phyloP scores from a whole-genome alignment of 371 early-diverging fungal species.

The Mortierella polycephala region DNA sequence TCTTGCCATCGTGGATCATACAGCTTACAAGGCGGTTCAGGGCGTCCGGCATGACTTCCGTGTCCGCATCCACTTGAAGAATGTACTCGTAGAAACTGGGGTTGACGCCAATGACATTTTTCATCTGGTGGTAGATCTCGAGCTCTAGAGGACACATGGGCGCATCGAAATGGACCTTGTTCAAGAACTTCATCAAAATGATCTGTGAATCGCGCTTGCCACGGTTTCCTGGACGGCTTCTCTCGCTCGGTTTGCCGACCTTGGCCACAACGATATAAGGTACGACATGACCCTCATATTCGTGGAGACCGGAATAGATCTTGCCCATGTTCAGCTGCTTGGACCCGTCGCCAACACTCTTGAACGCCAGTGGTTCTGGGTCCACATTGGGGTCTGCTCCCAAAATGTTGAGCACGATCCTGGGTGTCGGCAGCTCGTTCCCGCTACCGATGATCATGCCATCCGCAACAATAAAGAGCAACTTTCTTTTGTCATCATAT shows the following conservation, averaged over 20 bases:
- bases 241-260: slow-evolving; percentile 89
- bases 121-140: slow-evolving; percentile 94
- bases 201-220: slow-evolving; percentile 99
- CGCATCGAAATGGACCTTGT: slow-evolving; percentile 95
- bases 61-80: slow-evolving; percentile 97
- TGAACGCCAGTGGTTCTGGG: slow-evolving; percentile 93
- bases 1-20: too few relatives aligned
- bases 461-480: slow-evolving; percentile 93
- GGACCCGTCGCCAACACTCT: slow-evolving; percentile 91
- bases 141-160: slow-evolving; percentile 96
- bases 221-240: slow-evolving; percentile 98
- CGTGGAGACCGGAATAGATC: slow-evolving; percentile 98
- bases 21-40: too few relatives aligned
- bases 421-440: slow-evolving; percentile 97
- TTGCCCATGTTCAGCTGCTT: slow-evolving; percentile 96
- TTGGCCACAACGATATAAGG: slow-evolving; percentile 97
- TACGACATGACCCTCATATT: slow-evolving; percentile 87
- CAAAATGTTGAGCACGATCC: slow-evolving; percentile 95
- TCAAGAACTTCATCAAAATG: slow-evolving; percentile 98
- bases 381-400: slow-evolving; percentile 89
- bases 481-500: slow-evolving; percentile 96
- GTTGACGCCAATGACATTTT: slow-evolving; percentile 90
- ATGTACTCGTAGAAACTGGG: slow-evolving; percentile 94
- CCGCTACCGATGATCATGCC: slow-evolving; percentile 97
- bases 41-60: slow-evolving; percentile 85